Base-by-base conservation (phyloP, 441 rosid genomes). In the Pelargonium citronellum region DNA sequence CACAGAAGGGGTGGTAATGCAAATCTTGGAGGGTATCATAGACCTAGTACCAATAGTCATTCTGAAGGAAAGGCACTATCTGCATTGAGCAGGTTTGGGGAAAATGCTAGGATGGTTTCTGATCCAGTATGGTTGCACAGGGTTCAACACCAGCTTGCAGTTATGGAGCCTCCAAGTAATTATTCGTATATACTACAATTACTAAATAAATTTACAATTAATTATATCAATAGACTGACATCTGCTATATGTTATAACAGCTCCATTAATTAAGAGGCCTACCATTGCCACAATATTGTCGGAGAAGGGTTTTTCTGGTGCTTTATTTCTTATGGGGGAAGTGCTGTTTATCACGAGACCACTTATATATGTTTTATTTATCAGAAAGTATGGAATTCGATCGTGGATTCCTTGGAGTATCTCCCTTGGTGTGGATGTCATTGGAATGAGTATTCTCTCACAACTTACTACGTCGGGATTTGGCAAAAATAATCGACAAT, bases 361-460 rank as follows among this genome's bases (percentile, higher is more conserved):
- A 12, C 91, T 95, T 66, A 83, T 92, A 34, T 92, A 92, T 74
- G 97, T 95, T 73, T 68, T 90, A 24, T 83, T 90, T 75, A 87
- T 95, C 72, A 81, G 92, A 82, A 90, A 79, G 81, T 87, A 79
- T 51, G 97, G 96, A 73, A 70, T 81, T 73, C 81, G 87, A 37
- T 95, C 99, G 16, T 95, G 99, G 98, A 82, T 80, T 70, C 98
- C 98, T 27, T 90, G 98, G 98, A 83, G 81, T 80, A 72, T 92
- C 72, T 95, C 99, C 5, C 84, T 90, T 74, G 86, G 81, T 44
- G 78, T 89, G 75, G 97, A 92, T 73, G 53, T 86, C 0, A 12
- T 81, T 1, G 98, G 96, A 34, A 69, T 82, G 63, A 84, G 91
- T 34, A 63, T 87, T 68, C 79, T 91, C 22, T 80, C 90, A 17